These are phyloP conservation scores for Solanum chacoense DNA, from an alignment of 305 asterid species.

Conservation along the genomic window DNA sequence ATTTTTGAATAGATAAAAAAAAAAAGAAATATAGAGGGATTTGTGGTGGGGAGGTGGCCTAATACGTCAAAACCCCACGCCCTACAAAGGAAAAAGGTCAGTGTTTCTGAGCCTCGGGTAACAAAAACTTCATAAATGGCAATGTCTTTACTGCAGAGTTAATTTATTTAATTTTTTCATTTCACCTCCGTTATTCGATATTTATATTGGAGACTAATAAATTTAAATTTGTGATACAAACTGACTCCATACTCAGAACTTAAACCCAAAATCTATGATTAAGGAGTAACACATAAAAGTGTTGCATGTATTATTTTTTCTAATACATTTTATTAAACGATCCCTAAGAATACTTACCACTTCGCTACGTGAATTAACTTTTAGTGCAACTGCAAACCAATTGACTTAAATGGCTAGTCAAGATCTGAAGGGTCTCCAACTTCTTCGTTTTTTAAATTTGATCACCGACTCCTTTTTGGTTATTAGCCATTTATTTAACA, in stretches of 20 bases:
- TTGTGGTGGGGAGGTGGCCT: constrained; percentile 19
- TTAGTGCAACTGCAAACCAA: neutral
- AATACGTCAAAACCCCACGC: constrained; percentile 66
- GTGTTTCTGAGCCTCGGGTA: constrained; percentile 25
- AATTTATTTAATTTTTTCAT: too few relatives aligned
- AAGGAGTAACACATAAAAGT: too few relatives aligned
- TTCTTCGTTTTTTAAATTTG: neutral
- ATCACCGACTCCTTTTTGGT: neutral
- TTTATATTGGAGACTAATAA: too few relatives aligned
- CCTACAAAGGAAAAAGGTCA: constrained; percentile 29
- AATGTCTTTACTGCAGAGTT: neutral
- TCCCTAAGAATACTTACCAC: too few relatives aligned
- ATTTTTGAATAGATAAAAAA: neutral
- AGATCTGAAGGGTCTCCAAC: neutral
- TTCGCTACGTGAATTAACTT: neutral
- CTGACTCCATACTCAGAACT: accelerated
- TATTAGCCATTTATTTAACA: neutral
- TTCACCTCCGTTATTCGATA: too few relatives aligned
- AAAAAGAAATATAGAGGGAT: constrained; percentile 5
- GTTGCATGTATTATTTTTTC: accelerated
- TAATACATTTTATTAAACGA: accelerated
- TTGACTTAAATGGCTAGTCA: constrained; percentile 1
- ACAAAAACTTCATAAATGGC: constrained; percentile 5
- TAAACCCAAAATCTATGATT: too few relatives aligned
- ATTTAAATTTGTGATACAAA: too few relatives aligned